These are phyloP conservation scores for Pascua guehoae DNA, from an alignment of 1,284 basidiomycete genomes.

Conservation along the genomic window DNA sequence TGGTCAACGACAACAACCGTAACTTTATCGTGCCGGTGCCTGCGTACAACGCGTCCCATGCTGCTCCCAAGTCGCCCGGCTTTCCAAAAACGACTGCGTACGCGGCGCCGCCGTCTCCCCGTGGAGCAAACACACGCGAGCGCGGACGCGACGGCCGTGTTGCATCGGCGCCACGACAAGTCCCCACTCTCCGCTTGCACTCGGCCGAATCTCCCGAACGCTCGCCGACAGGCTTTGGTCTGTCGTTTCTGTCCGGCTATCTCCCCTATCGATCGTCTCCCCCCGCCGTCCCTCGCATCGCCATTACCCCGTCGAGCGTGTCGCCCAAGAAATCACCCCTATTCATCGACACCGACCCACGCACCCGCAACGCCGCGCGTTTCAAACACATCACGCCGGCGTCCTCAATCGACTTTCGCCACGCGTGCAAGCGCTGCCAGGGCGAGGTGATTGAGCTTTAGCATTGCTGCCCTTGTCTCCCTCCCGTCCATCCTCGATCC, in stretches of 20 bases:
- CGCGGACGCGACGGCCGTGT: too few species aligned
- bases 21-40: constrained; percentile 14
- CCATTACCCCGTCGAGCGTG: constrained; percentile 16
- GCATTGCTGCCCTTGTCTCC: background rate
- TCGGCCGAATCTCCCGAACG: background rate
- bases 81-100: background rate
- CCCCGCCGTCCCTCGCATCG: constrained; percentile 10
- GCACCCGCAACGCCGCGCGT: constrained; percentile 9
- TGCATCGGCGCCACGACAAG: too few species aligned
- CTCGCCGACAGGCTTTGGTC: constrained; percentile 4
- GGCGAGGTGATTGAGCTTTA: constrained; percentile 34
- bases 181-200: background rate
- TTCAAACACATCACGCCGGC: background rate
- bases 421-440: constrained; percentile 26
- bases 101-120: background rate
- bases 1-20: constrained; percentile 18
- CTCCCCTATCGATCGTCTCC: constrained; percentile 10
- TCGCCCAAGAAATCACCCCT: constrained; percentile 12
- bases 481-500: too few species aligned
- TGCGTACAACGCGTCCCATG: constrained; percentile 10
- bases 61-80: background rate
- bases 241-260: constrained; percentile 23
- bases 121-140: too few species aligned
- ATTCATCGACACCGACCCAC: constrained; percentile 8
- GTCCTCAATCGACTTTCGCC: constrained; percentile 24